A percentile compares a stretch with the other conserved stretches of the same genome.
These are phyloP conservation scores for Solanum neorickii DNA, from an alignment of 257 asterid species.

Conservation along the genomic window DNA sequence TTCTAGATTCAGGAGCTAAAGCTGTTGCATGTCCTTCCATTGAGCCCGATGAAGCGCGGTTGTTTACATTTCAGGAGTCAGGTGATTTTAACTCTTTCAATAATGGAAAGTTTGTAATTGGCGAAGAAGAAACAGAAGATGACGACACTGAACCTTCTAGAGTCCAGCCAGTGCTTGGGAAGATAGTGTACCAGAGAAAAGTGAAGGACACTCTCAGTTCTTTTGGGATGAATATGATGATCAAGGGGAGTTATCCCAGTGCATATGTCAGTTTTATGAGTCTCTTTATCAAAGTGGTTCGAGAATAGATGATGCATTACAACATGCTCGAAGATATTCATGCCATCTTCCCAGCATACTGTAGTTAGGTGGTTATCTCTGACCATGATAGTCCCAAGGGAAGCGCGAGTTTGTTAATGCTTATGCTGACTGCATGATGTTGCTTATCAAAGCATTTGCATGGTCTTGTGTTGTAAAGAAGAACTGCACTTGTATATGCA, in stretches of 20 bases:
- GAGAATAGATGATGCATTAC: slow-evolving; percentile 46
- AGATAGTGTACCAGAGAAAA: slow-evolving; percentile 60
- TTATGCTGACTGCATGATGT: not conserved
- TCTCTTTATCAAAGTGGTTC: slow-evolving; percentile 60
- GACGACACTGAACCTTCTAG: slow-evolving; percentile 41
- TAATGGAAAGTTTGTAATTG: slow-evolving; percentile 80
- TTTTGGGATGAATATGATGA: slow-evolving; percentile 60
- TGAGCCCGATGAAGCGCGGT: slow-evolving; percentile 64
- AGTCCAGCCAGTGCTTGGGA: slow-evolving; percentile 77
- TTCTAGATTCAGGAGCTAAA: slow-evolving; percentile 83
- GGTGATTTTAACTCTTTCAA: slow-evolving; percentile 58
- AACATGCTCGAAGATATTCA: slow-evolving; percentile 43
- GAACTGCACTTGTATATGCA: not conserved
- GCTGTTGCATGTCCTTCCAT: slow-evolving; percentile 81
- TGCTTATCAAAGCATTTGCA: not conserved
- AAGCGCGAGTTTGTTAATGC: not conserved
- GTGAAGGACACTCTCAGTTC: slow-evolving; percentile 26
- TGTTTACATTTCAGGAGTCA: slow-evolving; percentile 52
- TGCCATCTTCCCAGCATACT: slow-evolving; percentile 38
- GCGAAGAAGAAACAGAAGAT: slow-evolving; percentile 54
- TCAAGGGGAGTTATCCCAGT: slow-evolving; percentile 71
- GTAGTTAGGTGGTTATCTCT: not conserved
- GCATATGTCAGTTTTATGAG: slow-evolving; percentile 49
- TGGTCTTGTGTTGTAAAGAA: not conserved
- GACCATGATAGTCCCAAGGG: not conserved